Percentiles rank a stretch among this genome's conserved stretches.
Evolutionary conservation across 164 flowering plant genomes (phyloP).

Genomic region (Liquidambar formosana): DNA sequence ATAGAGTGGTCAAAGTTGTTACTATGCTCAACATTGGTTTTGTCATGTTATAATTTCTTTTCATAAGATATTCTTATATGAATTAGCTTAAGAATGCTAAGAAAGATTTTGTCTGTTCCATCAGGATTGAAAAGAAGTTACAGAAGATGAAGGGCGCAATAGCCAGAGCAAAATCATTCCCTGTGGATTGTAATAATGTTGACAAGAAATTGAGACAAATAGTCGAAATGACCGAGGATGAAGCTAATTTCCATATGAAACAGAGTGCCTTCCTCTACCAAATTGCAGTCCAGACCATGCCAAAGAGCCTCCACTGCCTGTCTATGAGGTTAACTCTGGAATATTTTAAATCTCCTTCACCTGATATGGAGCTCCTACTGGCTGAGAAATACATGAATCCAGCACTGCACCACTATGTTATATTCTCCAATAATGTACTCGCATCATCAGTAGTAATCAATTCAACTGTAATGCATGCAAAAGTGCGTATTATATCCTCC

Average conservation of each 20-base stretch:
- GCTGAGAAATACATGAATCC: slow-evolving; percentile 50
- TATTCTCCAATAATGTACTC: slow-evolving; percentile 82
- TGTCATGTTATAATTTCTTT: not conserved
- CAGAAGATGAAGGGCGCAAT: slow-evolving; percentile 68
- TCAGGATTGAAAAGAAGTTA: slow-evolving; percentile 61
- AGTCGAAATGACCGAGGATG: slow-evolving; percentile 89
- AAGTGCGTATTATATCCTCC: slow-evolving; percentile 36
- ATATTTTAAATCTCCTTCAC: slow-evolving; percentile 56
- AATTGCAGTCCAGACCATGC: slow-evolving; percentile 88
- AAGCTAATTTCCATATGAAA: slow-evolving; percentile 91
- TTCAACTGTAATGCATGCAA: slow-evolving; percentile 76
- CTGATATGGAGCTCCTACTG: slow-evolving; percentile 35
- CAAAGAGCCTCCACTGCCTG: slow-evolving; percentile 92
- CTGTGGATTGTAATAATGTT: slow-evolving; percentile 79
- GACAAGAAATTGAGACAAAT: slow-evolving; percentile 90
- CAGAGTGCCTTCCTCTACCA: slow-evolving; percentile 95
- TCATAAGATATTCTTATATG: slow-evolving; percentile 4
- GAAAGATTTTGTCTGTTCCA: slow-evolving; percentile 9
- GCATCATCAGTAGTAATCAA: slow-evolving; percentile 91
- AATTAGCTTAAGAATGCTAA: slow-evolving; percentile 1
- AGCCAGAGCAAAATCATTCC: slow-evolving; percentile 58
- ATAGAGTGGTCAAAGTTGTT: not conserved
- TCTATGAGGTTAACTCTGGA: slow-evolving; percentile 90
- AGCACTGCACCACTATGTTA: slow-evolving; percentile 61
- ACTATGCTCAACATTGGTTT: not conserved